Evolutionary conservation across 495 filamentous ascomycete species (phyloP).

Genomic region (Opeltia flavorubescens): DNA sequence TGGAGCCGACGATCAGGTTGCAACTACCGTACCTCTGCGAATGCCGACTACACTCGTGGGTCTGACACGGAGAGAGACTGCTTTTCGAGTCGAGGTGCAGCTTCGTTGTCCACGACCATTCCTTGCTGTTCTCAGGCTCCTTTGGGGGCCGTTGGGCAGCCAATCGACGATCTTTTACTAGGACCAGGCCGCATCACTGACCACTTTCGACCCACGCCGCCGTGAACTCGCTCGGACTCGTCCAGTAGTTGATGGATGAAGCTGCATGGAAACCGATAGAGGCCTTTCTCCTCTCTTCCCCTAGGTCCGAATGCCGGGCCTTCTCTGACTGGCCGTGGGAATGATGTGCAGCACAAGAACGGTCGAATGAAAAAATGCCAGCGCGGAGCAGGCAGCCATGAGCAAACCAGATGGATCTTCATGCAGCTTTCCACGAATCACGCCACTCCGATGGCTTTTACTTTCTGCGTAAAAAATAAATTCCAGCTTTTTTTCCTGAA

Average conservation of each 20-base stretch:
- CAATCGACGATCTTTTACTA: no score
- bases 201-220: no score
- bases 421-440: not conserved
- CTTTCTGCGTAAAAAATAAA: no score
- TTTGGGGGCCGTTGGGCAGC: not conserved
- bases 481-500: no score
- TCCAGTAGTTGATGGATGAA: not conserved
- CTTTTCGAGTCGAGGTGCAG: not conserved
- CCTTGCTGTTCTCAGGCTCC: not conserved
- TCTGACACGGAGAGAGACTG: not conserved
- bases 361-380: not conserved
- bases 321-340: not conserved
- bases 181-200: no score
- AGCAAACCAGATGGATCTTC: not conserved
- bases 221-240: no score
- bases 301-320: not conserved
- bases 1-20: not conserved
- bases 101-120: no score
- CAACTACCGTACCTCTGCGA: not conserved
- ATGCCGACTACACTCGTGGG: not conserved
- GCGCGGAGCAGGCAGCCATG: not conserved
- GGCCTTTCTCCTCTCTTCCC: not conserved
- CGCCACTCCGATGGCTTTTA: not conserved
- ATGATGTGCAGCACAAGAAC: conserved; percentile 1
- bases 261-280: not conserved